phyloP scores from a whole-genome alignment of 2,329 filamentous ascomycete species.

The Ilyonectria mors-panacis region DNA sequence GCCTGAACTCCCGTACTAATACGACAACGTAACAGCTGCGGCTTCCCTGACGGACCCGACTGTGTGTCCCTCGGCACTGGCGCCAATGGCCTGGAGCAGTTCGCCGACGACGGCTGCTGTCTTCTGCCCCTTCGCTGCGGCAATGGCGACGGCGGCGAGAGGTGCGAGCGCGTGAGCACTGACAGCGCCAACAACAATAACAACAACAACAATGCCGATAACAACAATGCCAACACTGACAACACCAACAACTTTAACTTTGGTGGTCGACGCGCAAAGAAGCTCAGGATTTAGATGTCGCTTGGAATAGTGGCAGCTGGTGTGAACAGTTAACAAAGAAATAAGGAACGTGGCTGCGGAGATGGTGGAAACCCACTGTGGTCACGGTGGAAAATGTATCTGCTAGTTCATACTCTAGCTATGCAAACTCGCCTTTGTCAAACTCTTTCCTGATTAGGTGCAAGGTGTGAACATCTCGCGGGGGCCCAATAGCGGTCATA shows the following conservation, averaged over 20 bases:
- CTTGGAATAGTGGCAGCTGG: no score
- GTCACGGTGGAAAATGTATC: no score
- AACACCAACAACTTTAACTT: not conserved
- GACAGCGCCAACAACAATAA: not conserved
- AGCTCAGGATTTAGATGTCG: no score
- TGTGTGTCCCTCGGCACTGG: not conserved
- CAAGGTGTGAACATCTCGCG: no score
- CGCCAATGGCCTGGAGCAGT: constrained; percentile 1
- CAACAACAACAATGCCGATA: not conserved
- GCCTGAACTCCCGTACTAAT: not conserved
- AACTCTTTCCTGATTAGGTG: no score
- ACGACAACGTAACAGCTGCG: not conserved
- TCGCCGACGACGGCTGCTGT: not conserved
- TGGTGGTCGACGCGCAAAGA: no score
- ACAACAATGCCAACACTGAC: not conserved
- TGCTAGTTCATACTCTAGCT: no score
- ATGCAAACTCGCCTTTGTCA: no score
- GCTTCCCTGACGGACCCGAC: not conserved
- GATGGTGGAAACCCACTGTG: no score
- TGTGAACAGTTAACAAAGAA: no score
- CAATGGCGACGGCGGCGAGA: not conserved
- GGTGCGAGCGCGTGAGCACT: not conserved
- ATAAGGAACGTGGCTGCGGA: no score
- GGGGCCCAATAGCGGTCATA: no score
- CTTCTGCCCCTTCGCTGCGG: not conserved